phyloP scores from a whole-genome alignment of 331 rosid genomes.

The Quercus tomentella region DNA sequence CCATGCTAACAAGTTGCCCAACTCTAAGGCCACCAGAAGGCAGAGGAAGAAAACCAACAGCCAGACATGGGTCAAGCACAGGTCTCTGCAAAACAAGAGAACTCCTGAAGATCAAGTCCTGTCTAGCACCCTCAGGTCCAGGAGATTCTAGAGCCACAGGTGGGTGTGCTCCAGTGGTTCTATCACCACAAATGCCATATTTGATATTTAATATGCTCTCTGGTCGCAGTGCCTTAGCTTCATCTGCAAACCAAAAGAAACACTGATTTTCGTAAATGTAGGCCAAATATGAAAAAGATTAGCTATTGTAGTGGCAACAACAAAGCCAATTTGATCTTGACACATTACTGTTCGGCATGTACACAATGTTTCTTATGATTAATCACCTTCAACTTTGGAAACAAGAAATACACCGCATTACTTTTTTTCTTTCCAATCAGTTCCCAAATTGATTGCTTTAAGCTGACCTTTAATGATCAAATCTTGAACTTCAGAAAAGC shows the following conservation, averaged over 20 bases:
- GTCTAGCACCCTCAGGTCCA: conserved; percentile 41
- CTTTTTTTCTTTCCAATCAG: background rate
- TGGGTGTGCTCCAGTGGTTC: conserved; percentile 85
- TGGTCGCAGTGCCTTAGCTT: conserved; percentile 29
- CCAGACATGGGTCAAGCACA: conserved; percentile 90
- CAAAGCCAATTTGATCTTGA: background rate
- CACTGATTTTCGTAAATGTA: background rate
- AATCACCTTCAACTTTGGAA: background rate
- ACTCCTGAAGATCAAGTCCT: conserved; percentile 77
- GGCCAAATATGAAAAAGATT: background rate
- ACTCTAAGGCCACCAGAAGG: conserved; percentile 83
- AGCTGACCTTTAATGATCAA: background rate
- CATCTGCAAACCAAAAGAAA: conserved; percentile 36
- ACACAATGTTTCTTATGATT: background rate
- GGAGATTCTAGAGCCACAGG: conserved; percentile 51
- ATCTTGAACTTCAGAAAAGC: background rate
- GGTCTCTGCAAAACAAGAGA: conserved; percentile 86
- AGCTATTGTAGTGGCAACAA: background rate
- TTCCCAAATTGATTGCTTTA: background rate
- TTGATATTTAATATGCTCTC: conserved; percentile 77
- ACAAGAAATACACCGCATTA: background rate
- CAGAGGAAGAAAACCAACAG: conserved; percentile 98
- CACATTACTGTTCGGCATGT: background rate
- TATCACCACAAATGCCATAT: conserved; percentile 82
- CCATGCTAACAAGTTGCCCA: conserved; percentile 87